Conservation (phyloP, 805 yeast genomes). For the Starmerella vaccinii region DNA sequence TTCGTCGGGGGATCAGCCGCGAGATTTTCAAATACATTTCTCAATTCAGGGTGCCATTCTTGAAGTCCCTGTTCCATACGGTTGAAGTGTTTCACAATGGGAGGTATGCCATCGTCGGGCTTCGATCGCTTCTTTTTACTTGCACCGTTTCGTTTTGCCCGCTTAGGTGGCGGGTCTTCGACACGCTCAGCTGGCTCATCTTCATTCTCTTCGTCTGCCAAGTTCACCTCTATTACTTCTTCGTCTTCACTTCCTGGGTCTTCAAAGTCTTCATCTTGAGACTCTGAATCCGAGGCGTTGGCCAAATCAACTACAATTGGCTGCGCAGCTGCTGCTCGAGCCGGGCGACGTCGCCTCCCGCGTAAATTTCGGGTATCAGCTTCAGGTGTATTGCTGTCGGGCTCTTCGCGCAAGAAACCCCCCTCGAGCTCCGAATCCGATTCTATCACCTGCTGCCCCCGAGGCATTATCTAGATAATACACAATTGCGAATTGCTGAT, state of each 20-base stretch:
- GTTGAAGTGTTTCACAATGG: conserved; percentile 30
- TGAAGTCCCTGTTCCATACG: conserved; percentile 58
- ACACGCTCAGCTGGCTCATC: not conserved
- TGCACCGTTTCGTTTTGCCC: conserved; percentile 1
- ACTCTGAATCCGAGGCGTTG: not conserved
- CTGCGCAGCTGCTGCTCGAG: conserved; percentile 3
- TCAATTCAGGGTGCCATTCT: conserved; percentile 69
- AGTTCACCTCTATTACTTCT: conserved; percentile 1
- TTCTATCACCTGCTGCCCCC: not conserved
- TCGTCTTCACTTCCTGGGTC: not conserved
- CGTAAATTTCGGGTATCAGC: not conserved
- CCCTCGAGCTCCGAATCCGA: conserved; percentile 8
- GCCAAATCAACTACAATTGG: conserved; percentile 1
- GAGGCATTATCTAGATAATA: not conserved
- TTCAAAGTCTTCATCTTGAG: not conserved
- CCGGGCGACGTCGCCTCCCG: not conserved
- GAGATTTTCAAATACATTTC: conserved; percentile 59
- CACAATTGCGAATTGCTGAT: not conserved
- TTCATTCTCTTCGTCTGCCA: not conserved
- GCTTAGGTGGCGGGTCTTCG: not conserved
- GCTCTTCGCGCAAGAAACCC: conserved; percentile 8
- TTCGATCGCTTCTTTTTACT: conserved; percentile 1
- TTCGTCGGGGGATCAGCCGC: conserved; percentile 38
- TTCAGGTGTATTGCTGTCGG: not conserved
- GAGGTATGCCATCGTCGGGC: conserved; percentile 19